Evolutionary conservation across 495 filamentous ascomycete species (phyloP), one percentile per base, ranked within the genome.

Genomic region (Xylaria curta): DNA sequence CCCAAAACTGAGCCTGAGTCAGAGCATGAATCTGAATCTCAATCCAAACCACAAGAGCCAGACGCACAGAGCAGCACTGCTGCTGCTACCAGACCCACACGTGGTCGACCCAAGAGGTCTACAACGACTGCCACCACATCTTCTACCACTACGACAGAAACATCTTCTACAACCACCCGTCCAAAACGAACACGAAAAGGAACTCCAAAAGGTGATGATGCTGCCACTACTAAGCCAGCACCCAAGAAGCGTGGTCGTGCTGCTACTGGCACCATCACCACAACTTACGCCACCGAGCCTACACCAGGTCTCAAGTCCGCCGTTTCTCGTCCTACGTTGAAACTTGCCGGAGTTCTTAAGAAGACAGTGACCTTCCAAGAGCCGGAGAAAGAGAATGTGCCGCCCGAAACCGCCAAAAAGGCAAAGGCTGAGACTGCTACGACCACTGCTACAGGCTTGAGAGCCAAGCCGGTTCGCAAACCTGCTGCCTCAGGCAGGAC

Each of bases 361-460:
- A 89, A 89, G 78, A 82, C 82, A 1, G 87, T 89, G 71, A 87
- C 82, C 58, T 89, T 89, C 73, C 79, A 87, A 74, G 87, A 87
- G 67, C 85, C 86, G 0, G 86, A 88, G 76, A 87, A 89, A 74
- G 87, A 89, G 75, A 88, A 89, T 62, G 72, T 86, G 12, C 65
- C 77, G 24, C 83, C 83, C 9, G 36, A 75, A n/a, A 67, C 72
- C 5, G 69, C 76, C 17, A 74, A 69, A 21, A 81, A 77, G 65
- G 40, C 75, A 1, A 65, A 75, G 54, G 38, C 40, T 38, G 82
- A 81, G 70, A 66, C 77, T 0, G 58, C 79, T 38, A 79, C 79
- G 28, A 54, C 68, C 17, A 40, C 72, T 58, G 76, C 77, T 31
- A 82, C 80, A 1, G 83, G 83, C 9, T 76, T 85, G 66, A 78